A percentile compares a stretch with the other conserved stretches of the same genome.
Conservation (phyloP, 2,329 filamentous ascomycete genomes). For the Paraphoma chrysanthemicola region DNA sequence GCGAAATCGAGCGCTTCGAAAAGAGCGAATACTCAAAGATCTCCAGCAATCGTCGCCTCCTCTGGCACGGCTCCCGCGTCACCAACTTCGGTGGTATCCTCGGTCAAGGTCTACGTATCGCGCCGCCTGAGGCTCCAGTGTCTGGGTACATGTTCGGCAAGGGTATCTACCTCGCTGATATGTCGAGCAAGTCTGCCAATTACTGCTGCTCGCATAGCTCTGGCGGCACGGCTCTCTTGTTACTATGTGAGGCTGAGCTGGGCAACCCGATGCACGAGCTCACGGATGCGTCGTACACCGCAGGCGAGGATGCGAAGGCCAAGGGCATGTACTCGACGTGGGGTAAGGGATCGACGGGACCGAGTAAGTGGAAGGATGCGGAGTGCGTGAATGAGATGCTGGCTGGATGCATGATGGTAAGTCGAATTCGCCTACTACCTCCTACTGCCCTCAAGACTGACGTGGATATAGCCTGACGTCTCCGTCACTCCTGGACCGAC, state of each 20-base stretch:
- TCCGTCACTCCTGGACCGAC: conserved; percentile 57
- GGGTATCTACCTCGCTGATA: conserved; percentile 87
- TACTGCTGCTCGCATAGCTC: conserved; percentile 73
- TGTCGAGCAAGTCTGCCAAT: conserved; percentile 77
- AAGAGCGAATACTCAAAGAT: conserved; percentile 60
- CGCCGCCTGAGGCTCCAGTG: conserved; percentile 81
- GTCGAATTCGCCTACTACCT: conserved; percentile 18
- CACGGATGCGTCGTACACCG: conserved; percentile 63
- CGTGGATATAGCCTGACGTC: conserved; percentile 30
- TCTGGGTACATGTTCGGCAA: conserved; percentile 90
- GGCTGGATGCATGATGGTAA: conserved; percentile 73
- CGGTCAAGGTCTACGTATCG: conserved; percentile 86
- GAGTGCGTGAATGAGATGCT: conserved; percentile 68
- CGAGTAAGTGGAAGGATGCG: conserved; percentile 78
- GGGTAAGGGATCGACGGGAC: conserved; percentile 71
- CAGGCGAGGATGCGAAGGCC: conserved; percentile 67
- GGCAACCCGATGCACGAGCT: conserved; percentile 77
- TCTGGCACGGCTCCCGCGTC: conserved; percentile 86
- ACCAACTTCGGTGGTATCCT: conserved; percentile 91
- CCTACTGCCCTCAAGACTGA: conserved; percentile 8
- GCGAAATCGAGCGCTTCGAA: conserved; percentile 74
- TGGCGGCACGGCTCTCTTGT: conserved; percentile 73
- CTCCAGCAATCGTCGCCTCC: conserved; percentile 72
- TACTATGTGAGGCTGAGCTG: conserved; percentile 85
- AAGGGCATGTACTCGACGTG: conserved; percentile 71